Evolutionary conservation across 177 flowering plant genomes (phyloP), one percentile per base, ranked within the genome.

Genomic region (Tripterygium wilfordii): DNA sequence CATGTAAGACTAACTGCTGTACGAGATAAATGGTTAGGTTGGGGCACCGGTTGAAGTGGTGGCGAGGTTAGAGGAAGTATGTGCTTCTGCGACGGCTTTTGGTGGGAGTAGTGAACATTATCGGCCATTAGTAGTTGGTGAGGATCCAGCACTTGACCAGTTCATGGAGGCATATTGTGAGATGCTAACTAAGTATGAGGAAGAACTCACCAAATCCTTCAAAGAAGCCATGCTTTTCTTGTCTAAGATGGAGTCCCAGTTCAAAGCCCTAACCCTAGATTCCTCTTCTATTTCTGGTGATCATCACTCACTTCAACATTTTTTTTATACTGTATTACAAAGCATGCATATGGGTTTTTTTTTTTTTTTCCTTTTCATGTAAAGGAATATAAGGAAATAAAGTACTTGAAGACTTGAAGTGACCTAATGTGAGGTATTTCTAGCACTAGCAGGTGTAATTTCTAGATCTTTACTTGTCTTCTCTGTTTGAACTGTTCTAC

Each of bases 161-260:
- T 92, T 92, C 75, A 92, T 92, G 98, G 98, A 88, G 44, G 96
- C 96, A 0, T 92, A 88, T 67, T 92, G 90, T 53, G 98, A 92
- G 70, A 88, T 88, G 98, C 77, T 92, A 27, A 71, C 61, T 10
- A 92, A 92, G 62, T 92, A 92, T 35, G 91, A 84, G 64, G 85
- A 85, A 64, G 98, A 92, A 51, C 85, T 92, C 39, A 70, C 91
- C 0, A 92, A 89, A 61, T 95, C 98, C 36, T 79, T 88, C 52
- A 82, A 84, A 44, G 98, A 92, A 69, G 96, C 96, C 65, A 88
- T 86, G 96, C 60, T 76, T 31, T 89, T 92, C 54, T 72, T 89
- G 23, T 71, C 80, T 13, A 76, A 69, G 56, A 68, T 89, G 12
- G 96, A 92, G 69, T 73, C 57, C 48, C 98, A 92, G 63, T 83